A percentile compares a stretch with the other conserved stretches of the same genome.
Evolutionary conservation across 805 yeast genomes (phyloP).

Genomic region (Cephaloascus fragrans): DNA sequence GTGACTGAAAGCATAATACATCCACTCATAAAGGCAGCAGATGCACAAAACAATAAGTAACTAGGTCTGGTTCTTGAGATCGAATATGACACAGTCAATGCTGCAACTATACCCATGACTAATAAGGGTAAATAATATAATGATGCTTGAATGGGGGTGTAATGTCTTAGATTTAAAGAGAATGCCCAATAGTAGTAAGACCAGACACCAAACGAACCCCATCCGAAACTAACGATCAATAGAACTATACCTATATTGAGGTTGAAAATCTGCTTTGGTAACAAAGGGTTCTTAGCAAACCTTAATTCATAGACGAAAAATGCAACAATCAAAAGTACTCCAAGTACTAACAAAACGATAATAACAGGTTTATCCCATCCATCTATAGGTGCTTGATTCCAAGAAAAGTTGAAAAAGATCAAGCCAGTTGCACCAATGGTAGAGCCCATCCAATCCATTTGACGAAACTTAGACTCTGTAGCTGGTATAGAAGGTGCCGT

Average conservation of each 20-base stretch:
- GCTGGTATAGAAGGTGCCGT: conserved; percentile 1
- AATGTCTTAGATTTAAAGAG: conserved; percentile 37
- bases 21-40: conserved; percentile 47
- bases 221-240: conserved; percentile 46
- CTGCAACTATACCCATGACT: conserved; percentile 46
- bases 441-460: conserved; percentile 47
- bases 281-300: conserved; percentile 36
- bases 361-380: conserved; percentile 60
- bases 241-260: conserved; percentile 38
- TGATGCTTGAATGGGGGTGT: conserved; percentile 20
- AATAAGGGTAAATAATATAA: conserved; percentile 37
- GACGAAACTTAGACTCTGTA: not conserved
- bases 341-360: conserved; percentile 43
- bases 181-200: conserved; percentile 52
- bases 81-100: conserved; percentile 38
- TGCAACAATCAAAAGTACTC: conserved; percentile 25
- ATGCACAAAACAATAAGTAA: conserved; percentile 37
- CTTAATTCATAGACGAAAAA: conserved; percentile 43
- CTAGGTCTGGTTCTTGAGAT: conserved; percentile 40
- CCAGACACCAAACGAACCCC: conserved; percentile 76
- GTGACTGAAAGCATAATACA: conserved; percentile 40
- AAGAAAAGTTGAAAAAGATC: conserved; percentile 53
- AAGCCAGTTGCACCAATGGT: conserved; percentile 48
- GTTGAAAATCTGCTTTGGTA: conserved; percentile 42
- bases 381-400: conserved; percentile 68